phyloP scores from a whole-genome alignment of 164 flowering plant species.

The Chloranthus sessilifolius region DNA sequence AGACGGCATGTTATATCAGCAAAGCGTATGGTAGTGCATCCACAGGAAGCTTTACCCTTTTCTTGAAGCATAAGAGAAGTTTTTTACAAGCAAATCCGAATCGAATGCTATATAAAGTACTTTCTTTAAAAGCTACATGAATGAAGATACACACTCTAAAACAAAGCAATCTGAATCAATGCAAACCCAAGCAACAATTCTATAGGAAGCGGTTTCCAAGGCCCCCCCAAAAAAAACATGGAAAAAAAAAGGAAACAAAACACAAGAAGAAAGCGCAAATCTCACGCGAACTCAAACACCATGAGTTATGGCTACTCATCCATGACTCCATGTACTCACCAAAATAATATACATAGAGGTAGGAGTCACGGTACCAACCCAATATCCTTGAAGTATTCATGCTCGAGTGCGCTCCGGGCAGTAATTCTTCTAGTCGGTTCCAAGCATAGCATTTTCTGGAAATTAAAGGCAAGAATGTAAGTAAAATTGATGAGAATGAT shows the following conservation, averaged over 20 bases:
- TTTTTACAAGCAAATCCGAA: no score
- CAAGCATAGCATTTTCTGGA: slow-evolving; percentile 89
- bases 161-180: neutral
- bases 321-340: slow-evolving; percentile 3
- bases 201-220: slow-evolving; percentile 6
- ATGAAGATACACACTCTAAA: neutral
- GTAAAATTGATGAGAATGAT: neutral
- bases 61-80: no score
- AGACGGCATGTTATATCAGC: no score
- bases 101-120: no score
- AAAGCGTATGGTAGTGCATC: no score
- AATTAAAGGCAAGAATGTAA: slow-evolving; percentile 1
- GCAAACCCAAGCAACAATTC: slow-evolving; percentile 14
- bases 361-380: slow-evolving; percentile 47
- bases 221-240: slow-evolving; percentile 10
- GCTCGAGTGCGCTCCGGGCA: slow-evolving; percentile 84
- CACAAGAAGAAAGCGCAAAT: slow-evolving; percentile 6
- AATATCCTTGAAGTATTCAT: slow-evolving; percentile 87
- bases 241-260: neutral
- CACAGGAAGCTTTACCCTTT: no score
- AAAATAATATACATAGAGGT: slow-evolving; percentile 9
- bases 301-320: slow-evolving; percentile 7
- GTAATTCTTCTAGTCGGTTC: slow-evolving; percentile 92
- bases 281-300: slow-evolving; percentile 16
- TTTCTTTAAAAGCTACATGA: no score